Evolutionary conservation across 2,329 filamentous ascomycete genomes (phyloP), one percentile per base, ranked within the genome.

Genomic region (Chrysosphaeria jannelii): DNA sequence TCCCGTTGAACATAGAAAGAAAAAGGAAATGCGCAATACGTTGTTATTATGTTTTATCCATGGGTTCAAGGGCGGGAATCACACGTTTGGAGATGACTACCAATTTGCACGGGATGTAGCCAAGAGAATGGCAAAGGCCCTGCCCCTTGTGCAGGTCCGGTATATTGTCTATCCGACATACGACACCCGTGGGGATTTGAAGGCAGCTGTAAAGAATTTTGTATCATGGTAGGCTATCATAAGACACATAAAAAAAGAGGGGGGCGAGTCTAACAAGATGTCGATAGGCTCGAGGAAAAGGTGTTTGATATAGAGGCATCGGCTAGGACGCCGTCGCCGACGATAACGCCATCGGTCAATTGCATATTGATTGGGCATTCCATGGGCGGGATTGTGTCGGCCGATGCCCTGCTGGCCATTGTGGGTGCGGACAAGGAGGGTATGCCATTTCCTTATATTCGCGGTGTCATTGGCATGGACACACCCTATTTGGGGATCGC

Each of bases 371-470:
- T 88, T 27, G 79, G 79, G 13, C 79, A 91, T 42, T 79, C 70
- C 6, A 91, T 71, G 72, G 72, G 72, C 34, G 85, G 85, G 34
- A 91, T 93, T 35, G 78, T 93, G 22, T 81, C 76, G 8, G 81
- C 78, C 16, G 85, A 93, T 39, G 70, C 76, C 9, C 53, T 81
- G 30, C 59, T 91, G 34, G 57, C 66, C 19, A 57, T 93, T 24
- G 47, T 54, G 1, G 53, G 50, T 6, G n/a, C n/a, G n/a, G 57
- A 63, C 25, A 42, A 45, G 29, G 44, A 47, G 15, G 62, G 89
- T 40, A 81, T 91, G 69, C n/a, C n/a, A n/a, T 93, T 93, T 40
- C 81, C 81, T 2, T 81, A 78, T 42, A 64, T 93, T 32, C 71
- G 81, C 43, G 81, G 72, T 33, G 61, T 93, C 13, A 57, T 93